Evolutionary conservation across 2,329 filamentous ascomycete genomes (phyloP), one percentile per base, ranked within the genome.

Genomic region (Macrophomina phaseolina): DNA sequence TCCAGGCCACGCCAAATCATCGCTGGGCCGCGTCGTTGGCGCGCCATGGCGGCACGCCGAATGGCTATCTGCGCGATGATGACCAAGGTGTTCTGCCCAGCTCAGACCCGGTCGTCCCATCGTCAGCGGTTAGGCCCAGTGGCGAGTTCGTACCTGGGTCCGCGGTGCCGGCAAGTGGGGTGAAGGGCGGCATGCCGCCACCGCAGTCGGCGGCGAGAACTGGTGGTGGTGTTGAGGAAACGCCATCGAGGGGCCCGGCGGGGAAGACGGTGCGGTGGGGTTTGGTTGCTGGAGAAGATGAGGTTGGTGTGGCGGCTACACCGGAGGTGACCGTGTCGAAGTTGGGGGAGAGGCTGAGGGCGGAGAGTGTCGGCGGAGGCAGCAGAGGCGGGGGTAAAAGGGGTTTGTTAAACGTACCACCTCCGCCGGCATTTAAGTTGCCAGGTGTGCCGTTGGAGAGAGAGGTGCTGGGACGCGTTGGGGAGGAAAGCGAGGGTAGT

Each of bases 221-320:
- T 23, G 53, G 70, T 69, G 66, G 74, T 70, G 68, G 71, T 69
- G 69, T 82, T 63, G 73, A 78, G 63, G 81, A 82, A 42, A 83
- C 81, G 61, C 81, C 81, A 14, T 80, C 79, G 3, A 78, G 78
- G 52, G 76, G 74, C 51, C 77, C 78, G 55, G 74, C 71, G 12
- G 70, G 34, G 71, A 78, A 72, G 67, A 63, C 68, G 4, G 16
- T 74, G 7, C 14, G 42, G 18, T 64, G 46, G 46, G 16, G 51
- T 9, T 40, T 64, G 32, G 32, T 5, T 9, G n/a, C 4, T 18
- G 30, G 8, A 8, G 42, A 2, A 5, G 58, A 11, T 1, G 32
- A 14, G 4, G 45, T 16, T 14, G 30, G 14, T n/a, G 42, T 42
- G 36, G 48, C 23, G 18, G 23, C 61, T 2, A 64, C 61, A 34